phyloP scores from a whole-genome alignment of 495 filamentous ascomycete species.

The Neurospora tetraspora region DNA sequence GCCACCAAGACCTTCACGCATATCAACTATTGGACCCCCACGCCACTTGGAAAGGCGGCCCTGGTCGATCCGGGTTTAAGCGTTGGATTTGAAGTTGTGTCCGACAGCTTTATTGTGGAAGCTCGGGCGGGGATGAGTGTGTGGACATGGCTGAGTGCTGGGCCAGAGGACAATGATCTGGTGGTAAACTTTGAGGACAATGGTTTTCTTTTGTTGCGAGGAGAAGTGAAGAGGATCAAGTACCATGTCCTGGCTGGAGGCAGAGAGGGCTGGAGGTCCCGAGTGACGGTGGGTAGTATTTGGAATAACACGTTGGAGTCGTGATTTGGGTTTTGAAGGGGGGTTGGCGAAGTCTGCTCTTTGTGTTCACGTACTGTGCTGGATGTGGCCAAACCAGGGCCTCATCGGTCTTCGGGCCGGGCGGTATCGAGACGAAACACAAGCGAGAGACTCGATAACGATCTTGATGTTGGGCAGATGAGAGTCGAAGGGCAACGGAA shows the following conservation, averaged over 20 bases:
- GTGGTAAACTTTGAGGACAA: slow-evolving; percentile 54
- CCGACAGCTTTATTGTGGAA: slow-evolving; percentile 43
- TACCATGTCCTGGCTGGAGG: slow-evolving; percentile 39
- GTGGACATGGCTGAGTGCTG: slow-evolving; percentile 54
- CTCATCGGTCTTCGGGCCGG: background rate
- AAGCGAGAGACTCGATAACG: background rate
- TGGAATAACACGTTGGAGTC: slow-evolving; percentile 49
- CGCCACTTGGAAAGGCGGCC: slow-evolving; percentile 39
- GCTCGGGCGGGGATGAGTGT: slow-evolving; percentile 49
- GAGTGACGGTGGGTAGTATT: slow-evolving; percentile 50
- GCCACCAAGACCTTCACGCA: slow-evolving; percentile 42
- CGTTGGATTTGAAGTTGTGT: slow-evolving; percentile 29
- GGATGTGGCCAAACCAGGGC: background rate
- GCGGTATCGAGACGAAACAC: background rate
- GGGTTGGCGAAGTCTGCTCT: background rate
- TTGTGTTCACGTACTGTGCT: background rate
- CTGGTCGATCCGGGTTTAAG: slow-evolving; percentile 47
- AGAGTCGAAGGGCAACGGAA: background rate
- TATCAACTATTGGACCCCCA: slow-evolving; percentile 45
- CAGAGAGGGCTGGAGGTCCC: slow-evolving; percentile 39
- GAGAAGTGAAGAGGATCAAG: slow-evolving; percentile 39
- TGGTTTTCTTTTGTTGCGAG: slow-evolving; percentile 45
- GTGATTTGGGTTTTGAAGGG: background rate
- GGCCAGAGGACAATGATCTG: slow-evolving; percentile 39
- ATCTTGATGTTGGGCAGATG: background rate